phyloP scores from a whole-genome alignment of 768 basidiomycete genomes.

The Boletales sp. region DNA sequence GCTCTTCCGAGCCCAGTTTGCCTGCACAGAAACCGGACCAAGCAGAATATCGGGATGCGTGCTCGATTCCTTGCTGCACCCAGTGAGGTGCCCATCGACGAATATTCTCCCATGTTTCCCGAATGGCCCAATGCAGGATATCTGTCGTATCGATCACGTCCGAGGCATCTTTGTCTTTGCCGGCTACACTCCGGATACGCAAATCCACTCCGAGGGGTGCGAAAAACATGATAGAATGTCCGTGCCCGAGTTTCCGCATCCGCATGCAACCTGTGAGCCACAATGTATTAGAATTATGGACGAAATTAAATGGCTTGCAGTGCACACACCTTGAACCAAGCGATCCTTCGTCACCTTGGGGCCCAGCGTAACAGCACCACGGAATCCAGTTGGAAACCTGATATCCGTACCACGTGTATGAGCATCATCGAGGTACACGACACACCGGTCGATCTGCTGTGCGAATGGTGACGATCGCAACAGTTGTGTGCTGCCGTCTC shows the following conservation, averaged over 20 bases:
- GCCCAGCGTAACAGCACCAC: neutral
- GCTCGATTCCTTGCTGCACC: neutral
- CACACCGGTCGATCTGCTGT: neutral
- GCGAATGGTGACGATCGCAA: neutral
- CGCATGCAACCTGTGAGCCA: neutral
- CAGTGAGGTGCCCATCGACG: neutral
- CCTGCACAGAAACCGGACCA: neutral
- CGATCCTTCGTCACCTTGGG: neutral
- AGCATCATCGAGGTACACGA: neutral
- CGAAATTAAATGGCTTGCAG: neutral
- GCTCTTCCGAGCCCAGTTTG: neutral
- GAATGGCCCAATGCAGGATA: neutral
- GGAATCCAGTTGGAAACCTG: neutral
- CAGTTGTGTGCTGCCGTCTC: neutral
- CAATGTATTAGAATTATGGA: neutral
- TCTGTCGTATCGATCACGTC: neutral
- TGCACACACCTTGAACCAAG: neutral
- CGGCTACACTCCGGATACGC: neutral
- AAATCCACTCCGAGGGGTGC: neutral
- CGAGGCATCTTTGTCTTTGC: neutral
- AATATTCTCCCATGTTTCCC: neutral
- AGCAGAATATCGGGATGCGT: neutral
- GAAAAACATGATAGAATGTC: neutral
- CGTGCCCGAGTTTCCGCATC: neutral
- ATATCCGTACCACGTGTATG: neutral